These are phyloP conservation scores for Suaeda aralocaspica DNA, from an alignment of 148 eudicot genomes.

Conservation along the genomic window DNA sequence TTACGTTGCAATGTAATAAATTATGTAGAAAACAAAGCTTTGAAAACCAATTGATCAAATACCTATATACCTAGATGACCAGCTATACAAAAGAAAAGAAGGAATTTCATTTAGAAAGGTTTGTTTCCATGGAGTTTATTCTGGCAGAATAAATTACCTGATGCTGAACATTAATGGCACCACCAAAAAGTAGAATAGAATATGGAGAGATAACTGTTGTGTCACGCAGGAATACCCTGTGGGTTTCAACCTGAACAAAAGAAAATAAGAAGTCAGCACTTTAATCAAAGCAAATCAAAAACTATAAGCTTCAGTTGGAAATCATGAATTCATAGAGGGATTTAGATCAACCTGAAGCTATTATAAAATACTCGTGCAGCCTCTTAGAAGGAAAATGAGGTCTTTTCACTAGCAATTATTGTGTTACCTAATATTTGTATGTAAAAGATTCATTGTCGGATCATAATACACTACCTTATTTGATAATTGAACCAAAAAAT, in stretches of 20 bases:
- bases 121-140: background rate
- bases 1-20: background rate
- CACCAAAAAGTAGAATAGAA: constrained; percentile 90
- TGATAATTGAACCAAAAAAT: no score
- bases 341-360: background rate
- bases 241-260: constrained; percentile 75
- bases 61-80: background rate
- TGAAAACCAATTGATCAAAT: background rate
- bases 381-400: no score
- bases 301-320: background rate
- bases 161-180: constrained; percentile 78
- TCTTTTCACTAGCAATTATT: no score
- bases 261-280: constrained; percentile 1
- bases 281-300: background rate
- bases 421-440: no score
- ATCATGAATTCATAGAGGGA: background rate
- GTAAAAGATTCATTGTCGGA: no score
- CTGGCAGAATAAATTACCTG: constrained; percentile 48
- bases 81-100: background rate
- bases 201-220: constrained; percentile 91
- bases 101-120: background rate
- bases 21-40: background rate
- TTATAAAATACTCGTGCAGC: no score
- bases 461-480: no score
- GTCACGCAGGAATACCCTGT: constrained; percentile 80